Evolutionary conservation across 2,329 filamentous ascomycete genomes (phyloP).

Genomic region (Talaromyces atroroseus): DNA sequence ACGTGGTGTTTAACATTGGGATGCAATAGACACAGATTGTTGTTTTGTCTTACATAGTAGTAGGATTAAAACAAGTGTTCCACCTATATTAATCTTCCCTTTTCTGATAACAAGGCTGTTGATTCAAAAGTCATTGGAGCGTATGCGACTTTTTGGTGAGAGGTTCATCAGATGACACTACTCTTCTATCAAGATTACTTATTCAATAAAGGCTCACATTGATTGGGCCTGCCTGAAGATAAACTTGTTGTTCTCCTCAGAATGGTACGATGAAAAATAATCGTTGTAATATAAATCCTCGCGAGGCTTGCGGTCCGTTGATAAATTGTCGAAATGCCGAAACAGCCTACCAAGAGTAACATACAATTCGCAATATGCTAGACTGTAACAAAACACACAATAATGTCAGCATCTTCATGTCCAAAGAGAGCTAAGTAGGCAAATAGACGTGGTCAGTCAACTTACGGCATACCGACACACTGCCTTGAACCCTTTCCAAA

Average conservation of each 20-base stretch:
- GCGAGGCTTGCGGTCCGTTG: constrained; percentile 13
- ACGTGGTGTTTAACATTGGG: no score
- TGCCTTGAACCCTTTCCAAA: constrained; percentile 33
- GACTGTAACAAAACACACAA: constrained; percentile 13
- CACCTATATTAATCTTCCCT: no score
- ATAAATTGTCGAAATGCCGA: constrained; percentile 22
- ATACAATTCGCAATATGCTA: constrained; percentile 33
- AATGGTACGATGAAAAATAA: constrained; percentile 25
- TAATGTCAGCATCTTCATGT: background rate
- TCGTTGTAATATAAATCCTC: constrained; percentile 27
- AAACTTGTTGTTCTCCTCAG: constrained; percentile 18
- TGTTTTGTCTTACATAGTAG: no score
- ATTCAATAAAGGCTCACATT: background rate
- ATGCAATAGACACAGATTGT: no score
- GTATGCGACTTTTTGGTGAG: no score
- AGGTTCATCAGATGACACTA: no score
- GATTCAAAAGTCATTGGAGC: no score
- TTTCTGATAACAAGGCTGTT: no score
- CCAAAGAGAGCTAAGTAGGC: background rate
- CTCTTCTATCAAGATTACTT: background rate
- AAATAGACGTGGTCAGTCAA: background rate
- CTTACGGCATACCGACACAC: constrained; percentile 31
- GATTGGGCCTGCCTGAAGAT: constrained; percentile 13
- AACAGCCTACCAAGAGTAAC: constrained; percentile 28
- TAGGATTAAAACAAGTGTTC: no score